Base-by-base conservation (phyloP, 2,329 filamentous ascomycete genomes). In the Graphiopsis chlorocephala region DNA sequence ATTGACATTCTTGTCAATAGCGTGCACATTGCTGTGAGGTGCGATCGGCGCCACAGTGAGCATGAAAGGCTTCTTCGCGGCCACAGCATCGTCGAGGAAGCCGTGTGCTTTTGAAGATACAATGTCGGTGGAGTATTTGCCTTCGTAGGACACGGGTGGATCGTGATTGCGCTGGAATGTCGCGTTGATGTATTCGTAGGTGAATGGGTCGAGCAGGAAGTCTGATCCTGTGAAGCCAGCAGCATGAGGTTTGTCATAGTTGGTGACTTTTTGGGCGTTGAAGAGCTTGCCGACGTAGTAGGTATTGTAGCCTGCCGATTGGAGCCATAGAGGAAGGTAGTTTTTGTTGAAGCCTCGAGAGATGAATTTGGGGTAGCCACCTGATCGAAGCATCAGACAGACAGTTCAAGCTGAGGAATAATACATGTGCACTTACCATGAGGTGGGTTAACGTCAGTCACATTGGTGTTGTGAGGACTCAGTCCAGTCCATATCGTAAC, bases 251-350 rank as follows among this genome's bases (percentile, higher is more conserved):
- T 80, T 78, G 71, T 88, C 77, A 72, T 90, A 91, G 65, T 89
- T 91, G 0, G 80, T 71, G 2, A 84, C 79, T 0, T 79, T 84
- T 58, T 90, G 88, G 0, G 83, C 80, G 68, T 92, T 92, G 77
- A 90, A 89, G 7, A 91, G 79, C 72, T 92, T 92, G 20, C 88
- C 90, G 0, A 85, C 86, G 69, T 91, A 92, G 71, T 90, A 91
- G 0, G 89, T 91, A 68, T 86, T 85, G 72, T 91, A 91, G 0
- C 88, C 88, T 0, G 84, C 85, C 4, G 83, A 74, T 68, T 90
- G 87, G 15, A 92, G 76, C 88, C 89, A 92, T 0, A 91, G 73
- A 0, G 89, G 89, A 0, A 92, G 81, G 65, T 89, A 91, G 47
- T 88, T 83, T 1, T 88, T 82, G 65, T 91, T 90, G 67, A 86